Percentiles rank a stretch among this genome's conserved stretches.
Conservation (phyloP, 2,329 filamentous ascomycete species). For the Fusarium longipes region DNA sequence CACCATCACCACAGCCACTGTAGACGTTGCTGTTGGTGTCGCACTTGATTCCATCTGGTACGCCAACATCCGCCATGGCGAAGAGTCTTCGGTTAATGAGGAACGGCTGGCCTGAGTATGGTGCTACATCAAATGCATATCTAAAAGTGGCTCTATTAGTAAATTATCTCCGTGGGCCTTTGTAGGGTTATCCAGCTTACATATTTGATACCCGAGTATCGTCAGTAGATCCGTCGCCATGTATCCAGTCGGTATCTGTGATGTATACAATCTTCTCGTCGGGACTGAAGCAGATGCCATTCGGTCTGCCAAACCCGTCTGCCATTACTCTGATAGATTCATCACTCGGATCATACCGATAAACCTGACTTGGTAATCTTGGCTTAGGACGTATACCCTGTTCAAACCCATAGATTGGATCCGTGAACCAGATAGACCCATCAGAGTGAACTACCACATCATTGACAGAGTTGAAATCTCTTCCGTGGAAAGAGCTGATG, state of each 20-base stretch:
- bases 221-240: constrained; percentile 51
- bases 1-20: constrained; percentile 60
- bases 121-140: constrained; percentile 52
- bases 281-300: constrained; percentile 60
- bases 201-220: constrained; percentile 41
- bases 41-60: constrained; percentile 62
- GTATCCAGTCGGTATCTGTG: constrained; percentile 55
- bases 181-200: constrained; percentile 25
- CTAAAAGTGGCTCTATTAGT: constrained; percentile 21
- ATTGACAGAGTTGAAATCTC: constrained; percentile 62
- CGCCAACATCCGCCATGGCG: constrained; percentile 59
- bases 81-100: constrained; percentile 63
- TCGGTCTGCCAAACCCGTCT: constrained; percentile 60
- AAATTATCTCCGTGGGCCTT: fast-evolving
- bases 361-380: constrained; percentile 59
- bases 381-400: constrained; percentile 59
- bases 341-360: constrained; percentile 57
- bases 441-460: constrained; percentile 59
- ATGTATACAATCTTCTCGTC: constrained; percentile 59
- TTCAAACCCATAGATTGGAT: constrained; percentile 60
- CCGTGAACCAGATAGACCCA: constrained; percentile 62
- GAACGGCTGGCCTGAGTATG: constrained; percentile 50
- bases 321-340: constrained; percentile 57
- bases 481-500: constrained; percentile 55
- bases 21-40: constrained; percentile 62